These are phyloP conservation scores for Schoenoplectus triqueter DNA, from an alignment of 202 grass and related monocot genomes.

Conservation along the genomic window DNA sequence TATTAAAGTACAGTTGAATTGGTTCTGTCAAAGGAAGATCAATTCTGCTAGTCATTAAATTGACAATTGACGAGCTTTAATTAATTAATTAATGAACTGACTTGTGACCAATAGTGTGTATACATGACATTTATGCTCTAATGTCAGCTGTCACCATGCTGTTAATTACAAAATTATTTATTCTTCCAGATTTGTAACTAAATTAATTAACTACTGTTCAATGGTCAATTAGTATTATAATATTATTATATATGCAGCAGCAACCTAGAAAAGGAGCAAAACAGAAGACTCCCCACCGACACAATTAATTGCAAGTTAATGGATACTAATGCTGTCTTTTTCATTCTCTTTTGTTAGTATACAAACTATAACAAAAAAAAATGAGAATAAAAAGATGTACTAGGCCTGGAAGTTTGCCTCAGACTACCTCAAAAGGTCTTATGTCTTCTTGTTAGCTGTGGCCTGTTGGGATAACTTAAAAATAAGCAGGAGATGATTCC, in stretches of 20 bases:
- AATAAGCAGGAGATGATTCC: too few species aligned
- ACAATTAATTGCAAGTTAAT: not conserved
- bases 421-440: not conserved
- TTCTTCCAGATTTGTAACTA: not conserved
- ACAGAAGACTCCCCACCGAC: slow-evolving; percentile 1
- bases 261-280: not conserved
- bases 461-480: too few species aligned
- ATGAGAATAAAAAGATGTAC: not conserved
- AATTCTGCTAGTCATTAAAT: slow-evolving; percentile 5
- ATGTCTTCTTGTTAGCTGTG: too few species aligned
- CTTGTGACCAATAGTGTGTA: slow-evolving; percentile 9
- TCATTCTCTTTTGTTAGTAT: not conserved
- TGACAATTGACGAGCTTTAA: slow-evolving; percentile 6
- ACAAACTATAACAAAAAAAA: not conserved
- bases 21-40: slow-evolving; percentile 13
- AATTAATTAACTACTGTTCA: slow-evolving; percentile 19
- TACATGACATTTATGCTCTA: slow-evolving; percentile 3
- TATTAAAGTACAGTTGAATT: slow-evolving; percentile 13
- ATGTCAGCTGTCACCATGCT: slow-evolving; percentile 24
- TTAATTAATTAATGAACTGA: slow-evolving; percentile 21
- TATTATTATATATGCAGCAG: not conserved
- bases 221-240: not conserved
- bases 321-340: not conserved
- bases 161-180: not conserved
- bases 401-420: not conserved